Conservation (phyloP, 768 basidiomycete species). For the Hysterangium stoloniferum region DNA sequence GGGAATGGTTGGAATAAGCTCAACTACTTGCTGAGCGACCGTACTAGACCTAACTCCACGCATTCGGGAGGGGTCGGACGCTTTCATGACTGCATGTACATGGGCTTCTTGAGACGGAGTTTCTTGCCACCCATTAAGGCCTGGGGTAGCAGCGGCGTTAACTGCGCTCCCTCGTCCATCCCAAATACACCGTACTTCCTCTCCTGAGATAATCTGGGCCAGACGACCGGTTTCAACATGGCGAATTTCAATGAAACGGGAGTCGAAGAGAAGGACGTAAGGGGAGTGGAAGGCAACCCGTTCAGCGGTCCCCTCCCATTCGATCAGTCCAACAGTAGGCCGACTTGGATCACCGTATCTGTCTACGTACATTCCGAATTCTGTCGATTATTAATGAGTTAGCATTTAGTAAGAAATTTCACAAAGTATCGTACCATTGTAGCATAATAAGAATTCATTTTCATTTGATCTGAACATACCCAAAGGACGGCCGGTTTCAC, state of each 20-base stretch:
- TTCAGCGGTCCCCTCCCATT: slow-evolving; percentile 93
- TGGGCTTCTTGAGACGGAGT: slow-evolving; percentile 66
- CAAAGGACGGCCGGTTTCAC: slow-evolving; percentile 72
- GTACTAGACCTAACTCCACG: slow-evolving; percentile 23
- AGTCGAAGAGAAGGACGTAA: slow-evolving; percentile 81
- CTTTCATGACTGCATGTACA: slow-evolving; percentile 83
- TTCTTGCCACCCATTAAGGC: slow-evolving; percentile 38
- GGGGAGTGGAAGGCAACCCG: slow-evolving; percentile 85
- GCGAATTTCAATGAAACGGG: slow-evolving; percentile 85
- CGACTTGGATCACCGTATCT: slow-evolving; percentile 86
- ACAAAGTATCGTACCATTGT: slow-evolving; percentile 54
- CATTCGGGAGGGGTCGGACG: slow-evolving; percentile 28
- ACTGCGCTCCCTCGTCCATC: slow-evolving; percentile 58
- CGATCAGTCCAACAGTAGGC: slow-evolving; percentile 53
- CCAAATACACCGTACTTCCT: slow-evolving; percentile 82
- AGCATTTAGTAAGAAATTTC: too few species aligned
- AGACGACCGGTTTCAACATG: slow-evolving; percentile 75
- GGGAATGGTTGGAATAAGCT: slow-evolving; percentile 59
- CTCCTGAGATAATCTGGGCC: slow-evolving; percentile 74
- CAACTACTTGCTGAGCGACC: slow-evolving; percentile 20
- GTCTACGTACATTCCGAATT: slow-evolving; percentile 89
- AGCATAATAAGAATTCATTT: slow-evolving; percentile 84
- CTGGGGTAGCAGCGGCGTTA: slow-evolving; percentile 28
- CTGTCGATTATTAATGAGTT: too few species aligned
- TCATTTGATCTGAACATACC: slow-evolving; percentile 88